Percentiles rank a stretch among this genome's conserved stretches.
These are phyloP conservation scores for Boletus subcaerulescens DNA, from an alignment of 768 basidiomycete genomes.

Conservation along the genomic window DNA sequence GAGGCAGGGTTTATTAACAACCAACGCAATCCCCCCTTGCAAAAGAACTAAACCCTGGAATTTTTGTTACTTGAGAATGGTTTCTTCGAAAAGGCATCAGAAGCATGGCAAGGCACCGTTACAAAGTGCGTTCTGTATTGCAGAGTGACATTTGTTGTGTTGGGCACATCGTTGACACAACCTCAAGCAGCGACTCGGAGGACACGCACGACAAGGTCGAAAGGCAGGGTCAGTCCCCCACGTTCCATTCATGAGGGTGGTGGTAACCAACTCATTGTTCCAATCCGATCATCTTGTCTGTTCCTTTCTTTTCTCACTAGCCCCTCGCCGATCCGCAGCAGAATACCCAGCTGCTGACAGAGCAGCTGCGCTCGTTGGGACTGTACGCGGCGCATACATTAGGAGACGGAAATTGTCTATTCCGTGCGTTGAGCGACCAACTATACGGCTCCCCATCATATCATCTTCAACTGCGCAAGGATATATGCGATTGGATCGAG, in stretches of 20 bases:
- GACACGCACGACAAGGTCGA: slow-evolving; percentile 57
- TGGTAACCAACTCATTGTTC: slow-evolving; percentile 16
- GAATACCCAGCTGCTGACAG: slow-evolving; percentile 62
- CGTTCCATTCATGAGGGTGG: slow-evolving; percentile 19
- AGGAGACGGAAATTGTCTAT: slow-evolving; percentile 93
- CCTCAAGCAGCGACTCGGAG: slow-evolving; percentile 46
- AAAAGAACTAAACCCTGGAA: slow-evolving; percentile 23
- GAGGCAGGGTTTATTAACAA: slow-evolving; percentile 33
- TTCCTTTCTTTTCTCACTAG: slow-evolving; percentile 14
- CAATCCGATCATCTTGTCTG: slow-evolving; percentile 11
- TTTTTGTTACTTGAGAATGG: slow-evolving; percentile 38
- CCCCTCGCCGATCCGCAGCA: slow-evolving; percentile 58
- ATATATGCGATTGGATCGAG: slow-evolving; percentile 83
- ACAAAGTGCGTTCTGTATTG: slow-evolving; percentile 39
- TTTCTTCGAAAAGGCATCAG: slow-evolving; percentile 40
- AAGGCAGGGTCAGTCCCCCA: slow-evolving; percentile 49
- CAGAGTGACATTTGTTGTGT: slow-evolving; percentile 24
- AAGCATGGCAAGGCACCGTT: slow-evolving; percentile 34
- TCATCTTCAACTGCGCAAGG: slow-evolving; percentile 65
- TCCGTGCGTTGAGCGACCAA: slow-evolving; percentile 88
- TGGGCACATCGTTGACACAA: slow-evolving; percentile 24
- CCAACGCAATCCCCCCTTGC: slow-evolving; percentile 35
- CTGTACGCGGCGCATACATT: slow-evolving; percentile 85
- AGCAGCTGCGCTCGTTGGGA: slow-evolving; percentile 74
- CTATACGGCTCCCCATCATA: slow-evolving; percentile 70